phyloP scores from a whole-genome alignment of 2,329 filamentous ascomycete genomes.

The Arthrocladium fulminans region DNA sequence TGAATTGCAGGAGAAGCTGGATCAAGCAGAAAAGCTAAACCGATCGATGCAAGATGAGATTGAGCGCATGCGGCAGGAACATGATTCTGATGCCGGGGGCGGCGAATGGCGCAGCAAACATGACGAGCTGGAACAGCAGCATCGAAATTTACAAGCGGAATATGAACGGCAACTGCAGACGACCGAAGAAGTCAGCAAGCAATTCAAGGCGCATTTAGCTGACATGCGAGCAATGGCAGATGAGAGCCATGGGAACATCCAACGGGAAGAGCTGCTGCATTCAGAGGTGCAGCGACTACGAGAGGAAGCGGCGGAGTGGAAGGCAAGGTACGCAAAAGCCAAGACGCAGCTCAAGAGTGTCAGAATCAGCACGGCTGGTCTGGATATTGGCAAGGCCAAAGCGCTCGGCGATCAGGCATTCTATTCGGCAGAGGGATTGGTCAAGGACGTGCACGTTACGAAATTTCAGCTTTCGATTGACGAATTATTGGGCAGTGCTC shows the following conservation, averaged over 20 bases:
- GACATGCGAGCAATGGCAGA: constrained; percentile 94
- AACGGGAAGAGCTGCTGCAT: constrained; percentile 71
- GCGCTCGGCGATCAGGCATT: constrained; percentile 65
- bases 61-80: constrained; percentile 30
- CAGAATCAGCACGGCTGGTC: constrained; percentile 68
- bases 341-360: constrained; percentile 80
- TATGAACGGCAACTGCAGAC: constrained; percentile 37
- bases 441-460: constrained; percentile 88
- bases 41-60: constrained; percentile 57
- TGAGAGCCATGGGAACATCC: constrained; percentile 68
- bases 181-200: constrained; percentile 75
- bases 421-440: constrained; percentile 61
- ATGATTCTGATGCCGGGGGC: constrained; percentile 30
- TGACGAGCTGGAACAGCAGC: constrained; percentile 37
- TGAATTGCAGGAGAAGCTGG: constrained; percentile 70
- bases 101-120: constrained; percentile 54
- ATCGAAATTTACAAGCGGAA: constrained; percentile 2
- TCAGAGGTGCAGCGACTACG: constrained; percentile 68
- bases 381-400: constrained; percentile 41
- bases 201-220: constrained; percentile 71
- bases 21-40: constrained; percentile 52
- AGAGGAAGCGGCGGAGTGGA: constrained; percentile 80
- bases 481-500: constrained; percentile 71
- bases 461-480: constrained; percentile 93
- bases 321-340: constrained; percentile 73